phyloP scores from a whole-genome alignment of 192 early-diverging fungal genomes.

The Linnemannia exigua region DNA sequence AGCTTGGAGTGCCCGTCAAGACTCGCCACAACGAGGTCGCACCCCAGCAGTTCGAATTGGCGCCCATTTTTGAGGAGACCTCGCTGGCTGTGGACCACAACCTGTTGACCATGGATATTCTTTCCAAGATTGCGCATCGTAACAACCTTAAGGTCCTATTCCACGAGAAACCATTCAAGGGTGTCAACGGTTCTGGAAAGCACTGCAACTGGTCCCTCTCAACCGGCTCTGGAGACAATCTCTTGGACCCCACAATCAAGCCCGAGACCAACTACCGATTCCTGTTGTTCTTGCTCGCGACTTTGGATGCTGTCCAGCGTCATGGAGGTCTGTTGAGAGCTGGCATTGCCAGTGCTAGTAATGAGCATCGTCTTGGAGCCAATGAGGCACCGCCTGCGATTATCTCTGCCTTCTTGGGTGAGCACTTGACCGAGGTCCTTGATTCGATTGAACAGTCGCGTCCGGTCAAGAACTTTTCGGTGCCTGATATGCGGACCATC shows the following conservation, averaged over 20 bases:
- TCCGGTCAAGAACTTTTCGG: slow-evolving; percentile 85
- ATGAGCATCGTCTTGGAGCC: slow-evolving; percentile 98
- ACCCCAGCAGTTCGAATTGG: slow-evolving; percentile 96
- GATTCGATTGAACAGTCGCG: slow-evolving; percentile 90
- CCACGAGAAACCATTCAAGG: slow-evolving; percentile 99
- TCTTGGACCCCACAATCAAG: slow-evolving; percentile 90
- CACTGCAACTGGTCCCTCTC: slow-evolving; percentile 98
- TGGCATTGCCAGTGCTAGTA: slow-evolving; percentile 91
- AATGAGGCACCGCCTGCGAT: slow-evolving; percentile 98
- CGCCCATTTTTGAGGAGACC: slow-evolving; percentile 97
- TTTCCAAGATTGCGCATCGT: slow-evolving; percentile 95
- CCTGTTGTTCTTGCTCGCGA: slow-evolving; percentile 93
- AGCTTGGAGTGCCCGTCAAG: slow-evolving; percentile 97
- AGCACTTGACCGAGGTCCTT: slow-evolving; percentile 95
- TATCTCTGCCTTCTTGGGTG: slow-evolving; percentile 95
- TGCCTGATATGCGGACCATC: slow-evolving; percentile 89
- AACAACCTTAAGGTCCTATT: slow-evolving; percentile 96
- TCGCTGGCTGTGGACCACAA: slow-evolving; percentile 98
- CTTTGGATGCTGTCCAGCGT: slow-evolving; percentile 89
- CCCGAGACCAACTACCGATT: slow-evolving; percentile 99
- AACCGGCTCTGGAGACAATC: slow-evolving; percentile 94
- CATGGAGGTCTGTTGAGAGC: slow-evolving; percentile 91
- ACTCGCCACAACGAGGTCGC: slow-evolving; percentile 99
- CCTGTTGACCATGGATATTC: slow-evolving; percentile 94
- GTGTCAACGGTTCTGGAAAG: slow-evolving; percentile 98